These are phyloP conservation scores for Penicillium canariense DNA, from an alignment of 495 filamentous ascomycete genomes.

Conservation along the genomic window DNA sequence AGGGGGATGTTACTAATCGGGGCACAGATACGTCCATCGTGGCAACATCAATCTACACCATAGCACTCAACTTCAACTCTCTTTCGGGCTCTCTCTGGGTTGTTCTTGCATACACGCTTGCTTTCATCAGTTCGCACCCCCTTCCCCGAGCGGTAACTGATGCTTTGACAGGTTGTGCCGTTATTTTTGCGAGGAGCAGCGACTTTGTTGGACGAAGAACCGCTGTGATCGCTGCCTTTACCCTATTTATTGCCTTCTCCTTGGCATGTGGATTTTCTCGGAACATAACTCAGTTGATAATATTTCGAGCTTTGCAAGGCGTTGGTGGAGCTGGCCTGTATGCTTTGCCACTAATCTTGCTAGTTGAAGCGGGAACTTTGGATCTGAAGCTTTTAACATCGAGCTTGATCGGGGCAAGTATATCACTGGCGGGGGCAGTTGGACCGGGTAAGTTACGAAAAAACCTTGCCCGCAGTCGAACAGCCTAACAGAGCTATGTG, in stretches of 20 bases:
- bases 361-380: neutral
- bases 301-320: neutral
- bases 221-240: neutral
- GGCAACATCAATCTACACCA: neutral
- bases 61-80: neutral
- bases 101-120: neutral
- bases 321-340: neutral
- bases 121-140: neutral
- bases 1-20: too few species aligned
- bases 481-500: too few species aligned
- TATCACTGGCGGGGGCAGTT: neutral
- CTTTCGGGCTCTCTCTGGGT: neutral
- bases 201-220: too few species aligned
- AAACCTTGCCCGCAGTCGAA: too few species aligned
- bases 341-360: neutral
- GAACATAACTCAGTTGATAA: neutral
- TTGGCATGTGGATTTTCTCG: neutral
- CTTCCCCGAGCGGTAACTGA: too few species aligned
- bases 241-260: neutral
- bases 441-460: too few species aligned
- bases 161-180: too few species aligned
- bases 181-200: too few species aligned
- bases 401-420: neutral
- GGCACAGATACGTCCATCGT: neutral
- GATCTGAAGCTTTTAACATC: neutral